A percentile compares a stretch with the other conserved stretches of the same genome.
Conservation (phyloP, 495 filamentous ascomycete species). For the Hyaloscypha variabilis region DNA sequence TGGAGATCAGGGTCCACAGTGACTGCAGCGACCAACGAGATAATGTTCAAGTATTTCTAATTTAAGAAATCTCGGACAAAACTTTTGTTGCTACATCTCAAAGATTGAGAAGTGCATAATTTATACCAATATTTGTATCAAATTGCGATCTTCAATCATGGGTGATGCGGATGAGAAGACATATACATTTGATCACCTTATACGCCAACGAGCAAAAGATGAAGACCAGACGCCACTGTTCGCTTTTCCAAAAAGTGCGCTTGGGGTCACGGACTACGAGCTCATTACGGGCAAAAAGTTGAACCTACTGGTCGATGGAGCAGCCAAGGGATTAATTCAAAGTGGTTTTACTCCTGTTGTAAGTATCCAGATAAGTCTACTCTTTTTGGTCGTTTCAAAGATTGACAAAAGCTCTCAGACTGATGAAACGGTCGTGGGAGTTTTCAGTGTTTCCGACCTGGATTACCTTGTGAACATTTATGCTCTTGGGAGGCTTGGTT, state of each 20-base stretch:
- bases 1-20: too few relatives aligned
- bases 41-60: too few relatives aligned
- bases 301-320: slow-evolving; percentile 56
- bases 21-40: too few relatives aligned
- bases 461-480: slow-evolving; percentile 60
- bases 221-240: slow-evolving; percentile 27
- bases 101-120: too few relatives aligned
- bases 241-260: slow-evolving; percentile 15
- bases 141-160: too few relatives aligned
- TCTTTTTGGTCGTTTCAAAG: too few relatives aligned
- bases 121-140: too few relatives aligned
- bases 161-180: not conserved
- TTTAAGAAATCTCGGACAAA: too few relatives aligned
- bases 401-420: not conserved
- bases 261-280: slow-evolving; percentile 43
- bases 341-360: too few relatives aligned
- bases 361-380: too few relatives aligned
- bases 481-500: slow-evolving; percentile 60
- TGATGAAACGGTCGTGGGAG: slow-evolving; percentile 38
- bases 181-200: slow-evolving; percentile 14
- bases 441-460: slow-evolving; percentile 57
- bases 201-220: slow-evolving; percentile 11
- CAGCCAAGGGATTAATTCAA: slow-evolving; percentile 29
- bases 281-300: slow-evolving; percentile 55
- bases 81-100: too few relatives aligned